Percentiles rank a stretch among this genome's conserved stretches.
phyloP scores from a whole-genome alignment of 257 asterid species.

The Solanum boliviense region DNA sequence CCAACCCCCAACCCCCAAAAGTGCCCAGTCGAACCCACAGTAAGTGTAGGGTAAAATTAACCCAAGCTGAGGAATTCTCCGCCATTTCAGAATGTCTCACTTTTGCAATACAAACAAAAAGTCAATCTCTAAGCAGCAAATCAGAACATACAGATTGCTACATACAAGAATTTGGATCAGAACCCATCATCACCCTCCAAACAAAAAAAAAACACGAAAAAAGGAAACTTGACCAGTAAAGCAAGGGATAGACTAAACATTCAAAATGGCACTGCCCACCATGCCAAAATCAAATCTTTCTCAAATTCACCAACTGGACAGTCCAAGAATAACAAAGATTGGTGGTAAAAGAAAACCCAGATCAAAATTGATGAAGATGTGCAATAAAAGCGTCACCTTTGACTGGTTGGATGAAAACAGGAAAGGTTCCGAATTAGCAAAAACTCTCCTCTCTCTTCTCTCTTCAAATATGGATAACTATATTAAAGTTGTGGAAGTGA shows the following conservation, averaged over 20 bases:
- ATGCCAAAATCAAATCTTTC: constrained; percentile 8
- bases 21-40: constrained; percentile 4
- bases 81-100: background rate
- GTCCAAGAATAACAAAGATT: background rate
- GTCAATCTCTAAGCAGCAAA: constrained; percentile 7
- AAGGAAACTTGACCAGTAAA: background rate
- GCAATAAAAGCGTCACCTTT: constrained; percentile 29
- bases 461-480: background rate
- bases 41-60: background rate
- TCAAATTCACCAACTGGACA: background rate
- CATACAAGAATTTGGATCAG: background rate
- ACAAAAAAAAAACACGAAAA: background rate
- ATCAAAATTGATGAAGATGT: background rate
- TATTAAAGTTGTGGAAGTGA: background rate
- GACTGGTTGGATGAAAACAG: constrained; percentile 6
- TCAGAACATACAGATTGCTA: background rate
- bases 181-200: background rate
- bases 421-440: constrained; percentile 10
- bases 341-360: background rate
- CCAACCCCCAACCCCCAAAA: background rate
- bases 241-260: background rate
- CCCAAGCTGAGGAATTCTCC: background rate
- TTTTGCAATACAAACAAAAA: background rate
- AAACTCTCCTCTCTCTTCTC: constrained; percentile 4
- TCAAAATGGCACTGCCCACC: constrained; percentile 1